These are phyloP conservation scores for Alisma plantagoaquatica DNA, from an alignment of 106 monocot species.

Conservation along the genomic window DNA sequence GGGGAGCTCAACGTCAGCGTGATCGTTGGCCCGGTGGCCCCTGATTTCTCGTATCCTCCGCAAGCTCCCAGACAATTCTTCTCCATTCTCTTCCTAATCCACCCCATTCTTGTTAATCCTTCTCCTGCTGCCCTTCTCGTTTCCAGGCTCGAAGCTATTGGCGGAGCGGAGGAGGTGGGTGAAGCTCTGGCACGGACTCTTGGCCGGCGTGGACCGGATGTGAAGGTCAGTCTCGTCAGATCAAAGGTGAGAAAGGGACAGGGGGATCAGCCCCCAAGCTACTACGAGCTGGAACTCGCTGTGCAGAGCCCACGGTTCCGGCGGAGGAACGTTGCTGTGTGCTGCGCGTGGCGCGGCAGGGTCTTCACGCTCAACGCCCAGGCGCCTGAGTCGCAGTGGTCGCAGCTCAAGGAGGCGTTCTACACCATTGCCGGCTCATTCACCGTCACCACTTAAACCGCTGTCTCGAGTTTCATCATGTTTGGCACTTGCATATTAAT, in stretches of 20 bases:
- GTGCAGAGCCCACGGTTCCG: slow-evolving; percentile 55
- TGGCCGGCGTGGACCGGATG: slow-evolving; percentile 21
- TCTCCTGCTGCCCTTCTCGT: not conserved
- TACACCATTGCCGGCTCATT: slow-evolving; percentile 69
- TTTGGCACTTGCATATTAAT: too few species aligned
- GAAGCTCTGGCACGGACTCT: slow-evolving; percentile 45
- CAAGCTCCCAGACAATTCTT: too few species aligned
- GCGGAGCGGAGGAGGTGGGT: slow-evolving; percentile 68
- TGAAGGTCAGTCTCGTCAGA: slow-evolving; percentile 47
- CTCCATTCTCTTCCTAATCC: not conserved
- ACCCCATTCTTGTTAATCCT: not conserved
- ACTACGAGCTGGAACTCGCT: slow-evolving; percentile 73
- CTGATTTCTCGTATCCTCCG: slow-evolving; percentile 50
- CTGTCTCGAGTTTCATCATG: too few species aligned
- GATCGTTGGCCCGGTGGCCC: slow-evolving; percentile 60
- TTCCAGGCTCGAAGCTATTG: slow-evolving; percentile 72
- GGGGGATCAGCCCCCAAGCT: slow-evolving; percentile 40
- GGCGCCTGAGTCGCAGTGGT: slow-evolving; percentile 68
- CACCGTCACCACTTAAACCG: too few species aligned
- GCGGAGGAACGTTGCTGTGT: slow-evolving; percentile 78
- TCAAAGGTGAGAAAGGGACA: slow-evolving; percentile 33
- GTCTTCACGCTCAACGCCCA: slow-evolving; percentile 85
- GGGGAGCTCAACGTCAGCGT: slow-evolving; percentile 95
- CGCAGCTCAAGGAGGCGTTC: slow-evolving; percentile 31
- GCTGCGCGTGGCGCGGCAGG: slow-evolving; percentile 35